Base-by-base conservation (phyloP, 768 basidiomycete species). In the Tulasnella sp. region DNA sequence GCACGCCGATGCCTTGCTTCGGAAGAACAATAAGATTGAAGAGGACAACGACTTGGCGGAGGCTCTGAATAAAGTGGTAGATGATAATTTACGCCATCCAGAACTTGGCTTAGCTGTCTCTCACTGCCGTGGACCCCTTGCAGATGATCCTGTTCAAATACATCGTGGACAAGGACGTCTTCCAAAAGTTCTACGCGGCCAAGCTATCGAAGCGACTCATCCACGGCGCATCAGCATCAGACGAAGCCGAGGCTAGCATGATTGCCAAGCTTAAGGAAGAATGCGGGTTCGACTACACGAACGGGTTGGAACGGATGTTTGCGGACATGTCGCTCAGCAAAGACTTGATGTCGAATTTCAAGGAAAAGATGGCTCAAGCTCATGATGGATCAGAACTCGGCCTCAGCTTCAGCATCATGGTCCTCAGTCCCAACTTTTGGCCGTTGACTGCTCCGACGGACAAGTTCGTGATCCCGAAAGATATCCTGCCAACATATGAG, bases 81-180 rank as follows among this genome's bases (percentile, higher is more conserved):
- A 92, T 86, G 24, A 40, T 36, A 34, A n/a, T n/a, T n/a, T 16
- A 36, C 27, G 2, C 34, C 39, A 27, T 40, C 2, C n/a, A 44
- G 24, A 1, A 12, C 24, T 24, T 31, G 44, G 58, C 24, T 24
- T 31, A 42, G 58, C 31, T 34, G 78, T 79, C 0, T 71, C 18
- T 44, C 34, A 38, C 36, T 39, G 27, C 36, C n/a, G 34, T 16
- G 8, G 21, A 31, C 40, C 44, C 24, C 39, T 40, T 31, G 78
- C 83, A 99, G 97, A 98, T 98, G 96, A 89, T 94, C 19, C 87
- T 99, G 74, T 98, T 99, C 93, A 96, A 96, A 85, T 99, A 98
- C 86, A 93, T 98, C 83, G 95, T 97, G 84, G 97, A 99, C 88
- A 98, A 98, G 87, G 97, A 99, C 82, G 95, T 99, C 19, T 99